Base-by-base conservation (phyloP, 2,329 filamentous ascomycete species). In the Penicillium expansum region DNA sequence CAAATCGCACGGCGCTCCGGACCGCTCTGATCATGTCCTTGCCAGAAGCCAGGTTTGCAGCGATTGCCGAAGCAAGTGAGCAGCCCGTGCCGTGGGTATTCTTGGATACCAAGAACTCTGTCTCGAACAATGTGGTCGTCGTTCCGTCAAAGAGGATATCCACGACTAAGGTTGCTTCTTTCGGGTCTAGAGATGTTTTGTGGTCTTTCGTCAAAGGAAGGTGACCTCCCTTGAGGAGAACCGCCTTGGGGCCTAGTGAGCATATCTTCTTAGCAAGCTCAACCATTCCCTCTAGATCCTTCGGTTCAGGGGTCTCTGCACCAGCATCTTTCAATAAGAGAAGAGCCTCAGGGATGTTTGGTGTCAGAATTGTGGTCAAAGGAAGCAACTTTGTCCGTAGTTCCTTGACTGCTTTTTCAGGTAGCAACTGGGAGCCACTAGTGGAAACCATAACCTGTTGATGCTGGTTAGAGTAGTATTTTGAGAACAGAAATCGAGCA, bases 51-150 rank as follows among this genome's bases (percentile, higher is more conserved):
- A 88, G 72, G 59, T 87, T 86, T 52, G 82, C 85, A 1, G 86
- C 84, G 64, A 88, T 86, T 6, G 86, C 85, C 41, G 85, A 96
- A 39, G 94, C 94, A 58, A 97, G 82, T 10, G 92, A 95, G 70
- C 94, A 99, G 4, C 94, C 94, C 0, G 94, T 97, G 0, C 94
- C 94, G 68, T 99, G 94, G 0, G 93, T 97, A 69, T 93, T 93
- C 58, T 80, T 87, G 9, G 88, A 91, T 10, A 80, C 76, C 60
- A 91, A 80, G 69, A 89, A 97, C 5, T 81, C 80, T 38, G 85
- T 89, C 72, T 92, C 82, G 48, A 96, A 82, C 38, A 85, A 77
- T 1, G 85, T 79, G 0, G 82, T 72, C n/a, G 82, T 73, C 0
- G 77, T 79, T 0, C 80, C 81, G 7, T 90, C 89, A 42, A 85